Percentiles rank a stretch among this genome's conserved stretches.
These are phyloP conservation scores for Bromus sterilis DNA, from an alignment of 176 grass and related monocot genomes.

Conservation along the genomic window DNA sequence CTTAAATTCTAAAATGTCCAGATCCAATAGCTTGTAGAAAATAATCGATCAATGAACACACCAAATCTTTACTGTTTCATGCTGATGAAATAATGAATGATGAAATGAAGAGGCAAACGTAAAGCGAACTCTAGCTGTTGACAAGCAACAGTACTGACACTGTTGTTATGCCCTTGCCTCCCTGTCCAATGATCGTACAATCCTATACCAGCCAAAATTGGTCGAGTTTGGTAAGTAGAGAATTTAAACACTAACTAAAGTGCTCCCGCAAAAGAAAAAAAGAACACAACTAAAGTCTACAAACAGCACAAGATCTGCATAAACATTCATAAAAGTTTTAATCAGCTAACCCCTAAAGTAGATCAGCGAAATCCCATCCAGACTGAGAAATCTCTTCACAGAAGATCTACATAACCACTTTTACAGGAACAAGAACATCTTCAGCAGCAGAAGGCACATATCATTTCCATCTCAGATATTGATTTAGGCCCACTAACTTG, in stretches of 20 bases:
- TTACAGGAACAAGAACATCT: not conserved
- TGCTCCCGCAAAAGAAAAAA: too few species aligned
- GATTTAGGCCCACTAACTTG: not conserved
- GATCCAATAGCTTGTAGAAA: not conserved
- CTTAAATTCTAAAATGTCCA: not conserved
- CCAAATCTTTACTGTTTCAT: not conserved
- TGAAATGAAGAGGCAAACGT: not conserved
- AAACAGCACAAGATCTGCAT: not conserved
- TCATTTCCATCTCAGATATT: not conserved
- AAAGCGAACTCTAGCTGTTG: not conserved
- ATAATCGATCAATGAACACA: not conserved
- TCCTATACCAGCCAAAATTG: not conserved
- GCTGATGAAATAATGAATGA: not conserved
- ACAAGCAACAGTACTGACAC: not conserved
- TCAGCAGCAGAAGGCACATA: not conserved
- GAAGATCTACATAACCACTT: not conserved
- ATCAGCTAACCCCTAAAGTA: not conserved
- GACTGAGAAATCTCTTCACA: not conserved
- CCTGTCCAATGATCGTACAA: not conserved
- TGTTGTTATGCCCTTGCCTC: not conserved
- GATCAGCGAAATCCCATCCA: not conserved
- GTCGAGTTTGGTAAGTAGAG: not conserved
- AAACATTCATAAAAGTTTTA: not conserved
- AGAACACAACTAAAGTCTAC: not conserved
- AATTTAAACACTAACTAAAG: not conserved